Evolutionary conservation across 768 basidiomycete species (phyloP).

Genomic region (Boletus tomentosulus): DNA sequence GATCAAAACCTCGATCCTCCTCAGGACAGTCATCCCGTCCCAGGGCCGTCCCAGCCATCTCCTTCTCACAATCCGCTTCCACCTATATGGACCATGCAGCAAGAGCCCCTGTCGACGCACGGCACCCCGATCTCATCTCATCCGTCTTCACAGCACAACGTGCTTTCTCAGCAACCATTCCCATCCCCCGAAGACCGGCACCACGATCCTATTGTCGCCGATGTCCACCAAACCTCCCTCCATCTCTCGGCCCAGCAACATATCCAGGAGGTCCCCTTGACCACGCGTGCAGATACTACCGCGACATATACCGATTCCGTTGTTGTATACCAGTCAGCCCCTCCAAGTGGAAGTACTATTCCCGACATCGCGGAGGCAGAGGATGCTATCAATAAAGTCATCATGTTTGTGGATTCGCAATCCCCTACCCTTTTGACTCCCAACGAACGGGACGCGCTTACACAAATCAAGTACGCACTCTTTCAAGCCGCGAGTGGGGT

Average conservation of each 20-base stretch:
- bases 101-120: constrained; percentile 25
- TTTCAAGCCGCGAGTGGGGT: constrained; percentile 44
- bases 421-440: constrained; percentile 26
- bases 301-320: constrained; percentile 26
- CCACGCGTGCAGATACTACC: constrained; percentile 21
- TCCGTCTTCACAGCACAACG: constrained; percentile 26
- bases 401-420: constrained; percentile 48
- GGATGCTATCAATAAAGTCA: constrained; percentile 49
- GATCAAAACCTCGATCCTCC: constrained; percentile 29
- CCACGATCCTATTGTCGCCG: constrained; percentile 22
- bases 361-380: constrained; percentile 50
- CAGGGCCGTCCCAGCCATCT: constrained; percentile 27
- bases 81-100: constrained; percentile 32
- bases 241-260: constrained; percentile 30
- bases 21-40: constrained; percentile 21
- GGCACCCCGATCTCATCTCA: constrained; percentile 31
- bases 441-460: constrained; percentile 40
- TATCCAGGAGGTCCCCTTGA: constrained; percentile 29
- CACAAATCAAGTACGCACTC: constrained; percentile 48
- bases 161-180: constrained; percentile 30
- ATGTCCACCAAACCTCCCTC: constrained; percentile 27
- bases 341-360: constrained; percentile 28
- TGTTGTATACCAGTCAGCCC: constrained; percentile 32
- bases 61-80: constrained; percentile 30
- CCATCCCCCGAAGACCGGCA: constrained; percentile 24